Percentiles rank a stretch among this genome's conserved stretches.
Evolutionary conservation across 768 basidiomycete species (phyloP).

Genomic region (Myochromella boudieri): DNA sequence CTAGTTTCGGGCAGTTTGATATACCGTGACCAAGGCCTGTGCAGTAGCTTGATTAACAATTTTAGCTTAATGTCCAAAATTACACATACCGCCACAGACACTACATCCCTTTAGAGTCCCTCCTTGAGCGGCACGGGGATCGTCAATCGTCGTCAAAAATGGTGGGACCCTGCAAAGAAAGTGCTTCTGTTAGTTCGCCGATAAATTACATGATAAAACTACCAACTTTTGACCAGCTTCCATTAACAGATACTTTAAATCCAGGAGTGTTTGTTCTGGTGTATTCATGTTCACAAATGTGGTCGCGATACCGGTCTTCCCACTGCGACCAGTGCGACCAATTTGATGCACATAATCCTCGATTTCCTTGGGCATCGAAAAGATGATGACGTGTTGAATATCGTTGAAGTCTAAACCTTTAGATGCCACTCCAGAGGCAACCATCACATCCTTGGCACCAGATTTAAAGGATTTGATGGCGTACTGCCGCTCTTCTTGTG

Average conservation of each 20-base stretch:
- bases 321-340: slow-evolving; percentile 94
- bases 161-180: slow-evolving; percentile 75
- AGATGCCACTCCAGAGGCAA: slow-evolving; percentile 95
- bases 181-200: slow-evolving; percentile 13
- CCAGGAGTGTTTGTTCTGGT: slow-evolving; percentile 91
- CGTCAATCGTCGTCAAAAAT: slow-evolving; percentile 87
- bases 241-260: slow-evolving; percentile 94
- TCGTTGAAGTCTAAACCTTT: slow-evolving; percentile 99
- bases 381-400: slow-evolving; percentile 98
- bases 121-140: slow-evolving; percentile 80
- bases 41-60: slow-evolving; percentile 6
- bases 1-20: slow-evolving; percentile 94
- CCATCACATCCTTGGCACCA: slow-evolving; percentile 99
- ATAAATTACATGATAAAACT: neutral
- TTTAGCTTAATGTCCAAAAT: neutral
- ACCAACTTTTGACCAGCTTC: slow-evolving; percentile 96
- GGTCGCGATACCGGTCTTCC: slow-evolving; percentile 98
- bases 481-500: slow-evolving; percentile 98
- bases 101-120: slow-evolving; percentile 85
- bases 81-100: slow-evolving; percentile 82
- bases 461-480: slow-evolving; percentile 98
- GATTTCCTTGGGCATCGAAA: slow-evolving; percentile 99
- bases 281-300: slow-evolving; percentile 99
- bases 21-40: slow-evolving; percentile 91
- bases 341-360: slow-evolving; percentile 99